A percentile compares a stretch with the other conserved stretches of the same genome.
Conservation (phyloP, 2,329 filamentous ascomycete genomes). For the Scedosporium minutisporum region DNA sequence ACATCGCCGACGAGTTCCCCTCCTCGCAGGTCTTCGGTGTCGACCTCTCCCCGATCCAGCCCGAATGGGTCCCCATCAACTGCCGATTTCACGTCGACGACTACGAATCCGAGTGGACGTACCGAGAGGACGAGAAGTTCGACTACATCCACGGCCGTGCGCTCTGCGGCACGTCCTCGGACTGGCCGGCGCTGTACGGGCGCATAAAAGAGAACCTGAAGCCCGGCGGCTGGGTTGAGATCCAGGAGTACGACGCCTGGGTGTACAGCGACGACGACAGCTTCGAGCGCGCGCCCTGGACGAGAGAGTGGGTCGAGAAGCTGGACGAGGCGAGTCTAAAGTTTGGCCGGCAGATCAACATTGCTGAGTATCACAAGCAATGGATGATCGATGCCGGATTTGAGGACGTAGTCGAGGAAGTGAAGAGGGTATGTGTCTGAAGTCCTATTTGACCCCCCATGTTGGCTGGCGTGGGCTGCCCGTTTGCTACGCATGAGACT, state of each 20-base stretch:
- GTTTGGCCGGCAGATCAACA: slow-evolving; percentile 29
- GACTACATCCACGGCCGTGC: slow-evolving; percentile 20
- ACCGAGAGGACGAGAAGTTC: slow-evolving; percentile 26
- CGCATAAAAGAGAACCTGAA: slow-evolving; percentile 20
- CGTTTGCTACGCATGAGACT: slow-evolving; percentile 12
- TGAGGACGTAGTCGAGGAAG: slow-evolving; percentile 22
- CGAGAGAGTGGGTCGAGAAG: slow-evolving; percentile 27
- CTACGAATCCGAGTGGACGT: slow-evolving; percentile 40
- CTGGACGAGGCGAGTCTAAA: slow-evolving; percentile 23
- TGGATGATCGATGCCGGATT: slow-evolving; percentile 29
- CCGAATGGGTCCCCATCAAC: slow-evolving; percentile 48
- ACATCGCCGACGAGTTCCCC: slow-evolving; percentile 37
- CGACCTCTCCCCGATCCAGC: slow-evolving; percentile 51
- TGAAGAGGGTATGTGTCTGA: slow-evolving; percentile 17
- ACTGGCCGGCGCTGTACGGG: slow-evolving; percentile 22
- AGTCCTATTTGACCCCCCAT: slow-evolving; percentile 11
- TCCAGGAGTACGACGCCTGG: slow-evolving; percentile 29
- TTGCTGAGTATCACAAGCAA: slow-evolving; percentile 24
- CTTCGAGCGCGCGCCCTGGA: slow-evolving; percentile 25
- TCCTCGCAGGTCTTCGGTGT: slow-evolving; percentile 31
- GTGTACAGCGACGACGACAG: slow-evolving; percentile 29
- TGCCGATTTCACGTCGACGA: slow-evolving; percentile 58
- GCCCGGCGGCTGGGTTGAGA: slow-evolving; percentile 26
- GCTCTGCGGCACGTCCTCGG: slow-evolving; percentile 17
- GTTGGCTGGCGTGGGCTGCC: slow-evolving; percentile 19